These are phyloP conservation scores for Micromonas commoda DNA, from an alignment of 139 green algal genomes.

Conservation along the genomic window DNA sequence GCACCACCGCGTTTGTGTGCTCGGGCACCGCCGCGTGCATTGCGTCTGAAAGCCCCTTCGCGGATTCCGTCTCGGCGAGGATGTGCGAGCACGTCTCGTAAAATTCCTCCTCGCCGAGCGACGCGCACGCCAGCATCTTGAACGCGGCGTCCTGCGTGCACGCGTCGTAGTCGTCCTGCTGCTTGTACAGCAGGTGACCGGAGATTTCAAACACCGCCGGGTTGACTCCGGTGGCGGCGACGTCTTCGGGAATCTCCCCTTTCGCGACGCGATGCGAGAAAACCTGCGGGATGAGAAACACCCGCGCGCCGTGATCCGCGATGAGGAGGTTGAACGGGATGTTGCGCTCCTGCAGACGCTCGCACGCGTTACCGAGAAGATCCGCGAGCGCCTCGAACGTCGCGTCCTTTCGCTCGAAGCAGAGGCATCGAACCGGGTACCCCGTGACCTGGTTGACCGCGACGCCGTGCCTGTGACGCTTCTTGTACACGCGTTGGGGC, in stretches of 20 bases:
- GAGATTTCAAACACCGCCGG: slow-evolving; percentile 92
- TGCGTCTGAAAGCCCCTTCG: background rate
- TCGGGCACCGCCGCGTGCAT: no score
- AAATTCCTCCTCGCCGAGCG: slow-evolving; percentile 15
- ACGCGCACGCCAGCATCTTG: slow-evolving; percentile 12
- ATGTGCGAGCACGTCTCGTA: background rate
- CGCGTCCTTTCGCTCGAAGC: slow-evolving; percentile 56
- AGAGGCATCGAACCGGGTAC: slow-evolving; percentile 85
- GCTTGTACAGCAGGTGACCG: slow-evolving; percentile 94
- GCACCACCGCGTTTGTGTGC: no score
- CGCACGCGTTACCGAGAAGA: slow-evolving; percentile 62
- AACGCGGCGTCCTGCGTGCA: slow-evolving; percentile 47
- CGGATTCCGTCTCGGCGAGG: background rate
- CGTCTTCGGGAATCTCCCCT: slow-evolving; percentile 44
- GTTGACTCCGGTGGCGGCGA: slow-evolving; percentile 76
- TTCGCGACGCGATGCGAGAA: slow-evolving; percentile 77
- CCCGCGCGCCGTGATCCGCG: slow-evolving; percentile 67
- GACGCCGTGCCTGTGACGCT: slow-evolving; percentile 32
- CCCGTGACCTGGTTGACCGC: slow-evolving; percentile 53
- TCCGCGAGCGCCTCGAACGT: slow-evolving; percentile 43
- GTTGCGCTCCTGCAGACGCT: slow-evolving; percentile 64
- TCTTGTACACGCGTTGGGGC: background rate
- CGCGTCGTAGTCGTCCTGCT: slow-evolving; percentile 69
- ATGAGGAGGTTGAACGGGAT: slow-evolving; percentile 96
- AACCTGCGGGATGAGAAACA: slow-evolving; percentile 80